Percentiles rank a stretch among this genome's conserved stretches.
These are phyloP conservation scores for Aegilops longissima DNA, from an alignment of 176 grass and related monocot genomes.

Conservation along the genomic window DNA sequence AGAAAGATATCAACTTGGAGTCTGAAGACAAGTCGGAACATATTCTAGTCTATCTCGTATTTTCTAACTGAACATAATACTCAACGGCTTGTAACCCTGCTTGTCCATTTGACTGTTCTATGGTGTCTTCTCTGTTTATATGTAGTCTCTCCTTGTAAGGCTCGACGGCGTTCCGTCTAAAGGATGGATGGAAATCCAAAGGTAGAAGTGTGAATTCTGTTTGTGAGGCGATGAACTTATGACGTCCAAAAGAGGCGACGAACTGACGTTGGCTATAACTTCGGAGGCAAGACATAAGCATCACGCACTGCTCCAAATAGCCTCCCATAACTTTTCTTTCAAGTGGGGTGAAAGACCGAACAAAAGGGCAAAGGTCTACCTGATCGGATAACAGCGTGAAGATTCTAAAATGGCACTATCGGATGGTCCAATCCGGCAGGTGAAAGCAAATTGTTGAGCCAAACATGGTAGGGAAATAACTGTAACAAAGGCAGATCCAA, in stretches of 20 bases:
- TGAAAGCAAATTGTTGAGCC: conserved; percentile 24
- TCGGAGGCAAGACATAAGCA: conserved; percentile 42
- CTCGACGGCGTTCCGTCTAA: not conserved
- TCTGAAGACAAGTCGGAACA: too few relatives aligned
- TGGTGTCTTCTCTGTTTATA: not conserved
- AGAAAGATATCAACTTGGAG: too few relatives aligned
- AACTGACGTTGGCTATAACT: conserved; percentile 40
- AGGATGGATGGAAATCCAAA: not conserved
- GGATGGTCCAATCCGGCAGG: conserved; percentile 27
- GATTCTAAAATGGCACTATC: conserved; percentile 29
- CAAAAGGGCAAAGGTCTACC: conserved; percentile 26
- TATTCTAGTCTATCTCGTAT: too few relatives aligned
- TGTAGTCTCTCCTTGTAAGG: not conserved
- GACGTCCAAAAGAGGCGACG: not conserved
- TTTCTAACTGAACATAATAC: too few relatives aligned
- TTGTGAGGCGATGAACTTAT: not conserved
- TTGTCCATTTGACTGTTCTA: not conserved
- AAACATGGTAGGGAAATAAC: conserved; percentile 31
- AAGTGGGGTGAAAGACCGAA: conserved; percentile 28
- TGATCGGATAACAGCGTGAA: conserved; percentile 45
- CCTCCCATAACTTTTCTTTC: conserved; percentile 8
- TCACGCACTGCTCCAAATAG: not conserved
- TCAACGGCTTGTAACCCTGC: too few relatives aligned
- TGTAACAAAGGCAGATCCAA: conserved; percentile 28
- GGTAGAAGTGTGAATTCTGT: not conserved